Percentiles rank a stretch among this genome's conserved stretches.
phyloP scores from a whole-genome alignment of 1,284 basidiomycete genomes.

The Trichosporon sp. region DNA sequence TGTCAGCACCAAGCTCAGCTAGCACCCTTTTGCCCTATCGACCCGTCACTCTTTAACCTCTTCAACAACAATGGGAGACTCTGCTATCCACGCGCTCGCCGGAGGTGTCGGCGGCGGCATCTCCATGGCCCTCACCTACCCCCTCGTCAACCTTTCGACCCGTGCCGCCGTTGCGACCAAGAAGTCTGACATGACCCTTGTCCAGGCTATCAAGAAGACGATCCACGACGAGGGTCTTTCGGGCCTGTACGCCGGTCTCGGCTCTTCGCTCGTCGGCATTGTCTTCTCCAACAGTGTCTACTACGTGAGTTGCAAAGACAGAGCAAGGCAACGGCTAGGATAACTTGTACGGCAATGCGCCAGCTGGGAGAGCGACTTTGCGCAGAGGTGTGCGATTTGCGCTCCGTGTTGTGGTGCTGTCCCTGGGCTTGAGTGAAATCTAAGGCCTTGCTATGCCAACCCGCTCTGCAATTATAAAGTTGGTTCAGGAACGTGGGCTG shows the following conservation, averaged over 20 bases:
- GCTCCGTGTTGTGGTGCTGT: neutral
- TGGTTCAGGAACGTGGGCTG: constrained; percentile 4
- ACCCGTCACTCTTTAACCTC: neutral
- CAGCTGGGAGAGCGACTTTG: no score
- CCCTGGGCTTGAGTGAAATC: neutral
- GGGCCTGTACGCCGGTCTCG: constrained; percentile 86
- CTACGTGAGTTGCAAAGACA: constrained; percentile 36
- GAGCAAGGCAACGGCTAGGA: no score
- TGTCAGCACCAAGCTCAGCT: neutral
- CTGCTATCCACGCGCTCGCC: constrained; percentile 82
- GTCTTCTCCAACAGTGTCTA: constrained; percentile 83
- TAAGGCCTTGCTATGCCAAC: neutral
- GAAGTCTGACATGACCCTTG: constrained; percentile 56
- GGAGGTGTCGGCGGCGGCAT: constrained; percentile 89
- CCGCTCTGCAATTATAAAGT: neutral
- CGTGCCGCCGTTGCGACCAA: constrained; percentile 88
- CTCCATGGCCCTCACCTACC: constrained; percentile 72
- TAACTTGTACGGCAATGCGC: no score
- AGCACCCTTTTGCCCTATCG: constrained; percentile 5
- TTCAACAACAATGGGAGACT: constrained; percentile 62
- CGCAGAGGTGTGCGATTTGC: no score
- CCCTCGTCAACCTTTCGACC: constrained; percentile 88
- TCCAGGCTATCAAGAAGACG: constrained; percentile 66
- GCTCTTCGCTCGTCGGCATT: constrained; percentile 84
- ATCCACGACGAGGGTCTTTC: constrained; percentile 80